phyloP scores from a whole-genome alignment of 139 green algal genomes.

The Pleodorina starrii region DNA sequence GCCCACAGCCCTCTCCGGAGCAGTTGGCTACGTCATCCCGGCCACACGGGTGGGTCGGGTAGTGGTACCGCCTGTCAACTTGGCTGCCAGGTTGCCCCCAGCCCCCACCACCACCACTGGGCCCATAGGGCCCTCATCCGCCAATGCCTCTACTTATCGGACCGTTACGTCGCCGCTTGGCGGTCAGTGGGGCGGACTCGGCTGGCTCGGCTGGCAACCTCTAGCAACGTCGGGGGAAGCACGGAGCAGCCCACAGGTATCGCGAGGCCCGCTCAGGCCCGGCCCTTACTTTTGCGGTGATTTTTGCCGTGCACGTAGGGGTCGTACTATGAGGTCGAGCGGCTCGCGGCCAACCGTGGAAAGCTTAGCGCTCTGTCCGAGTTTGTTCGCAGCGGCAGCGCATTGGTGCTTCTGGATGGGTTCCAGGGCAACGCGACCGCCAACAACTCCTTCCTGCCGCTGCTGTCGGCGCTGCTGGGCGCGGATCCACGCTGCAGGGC shows the following conservation, averaged over 20 bases:
- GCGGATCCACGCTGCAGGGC: neutral
- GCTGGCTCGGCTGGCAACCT: no score
- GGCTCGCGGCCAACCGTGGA: neutral
- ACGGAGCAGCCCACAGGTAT: no score
- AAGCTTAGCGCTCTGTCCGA: neutral
- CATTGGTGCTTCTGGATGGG: constrained; percentile 14
- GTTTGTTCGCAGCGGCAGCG: neutral
- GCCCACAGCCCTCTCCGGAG: neutral
- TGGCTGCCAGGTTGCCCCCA: no score
- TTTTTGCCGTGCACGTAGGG: neutral
- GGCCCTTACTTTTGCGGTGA: no score
- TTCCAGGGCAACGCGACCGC: neutral
- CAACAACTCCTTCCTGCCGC: neutral
- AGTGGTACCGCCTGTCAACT: no score
- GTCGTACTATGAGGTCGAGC: constrained; percentile 9
- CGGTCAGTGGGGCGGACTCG: no score
- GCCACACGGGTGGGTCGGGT: neutral
- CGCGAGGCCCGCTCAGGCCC: no score
- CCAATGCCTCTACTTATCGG: no score
- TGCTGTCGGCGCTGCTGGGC: constrained; percentile 14
- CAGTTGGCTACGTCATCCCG: constrained; percentile 19
- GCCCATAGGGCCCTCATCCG: no score
- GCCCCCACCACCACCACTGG: no score
- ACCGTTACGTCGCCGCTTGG: no score
- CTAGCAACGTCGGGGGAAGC: no score